A percentile compares a stretch with the other conserved stretches of the same genome.
Evolutionary conservation across 345 rosid genomes (phyloP).

Genomic region (Euphorbia pulcherrima): DNA sequence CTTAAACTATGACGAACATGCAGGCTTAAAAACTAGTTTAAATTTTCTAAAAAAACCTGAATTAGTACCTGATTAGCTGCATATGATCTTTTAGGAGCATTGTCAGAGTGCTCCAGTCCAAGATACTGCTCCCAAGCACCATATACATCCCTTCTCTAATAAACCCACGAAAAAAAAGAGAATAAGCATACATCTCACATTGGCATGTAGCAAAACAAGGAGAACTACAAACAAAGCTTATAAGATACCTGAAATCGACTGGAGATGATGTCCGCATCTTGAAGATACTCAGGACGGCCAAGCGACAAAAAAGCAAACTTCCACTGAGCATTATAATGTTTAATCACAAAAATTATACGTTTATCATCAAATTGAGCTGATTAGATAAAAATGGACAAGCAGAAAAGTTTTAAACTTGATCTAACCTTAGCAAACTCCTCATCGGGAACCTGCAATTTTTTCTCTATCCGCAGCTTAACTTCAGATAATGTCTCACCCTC

Average conservation of each 20-base stretch:
- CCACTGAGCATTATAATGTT: slow-evolving; percentile 21
- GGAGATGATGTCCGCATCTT: slow-evolving; percentile 29
- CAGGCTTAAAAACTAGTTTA: not conserved
- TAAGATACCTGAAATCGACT: slow-evolving; percentile 29
- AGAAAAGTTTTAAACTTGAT: not conserved
- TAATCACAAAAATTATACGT: not conserved
- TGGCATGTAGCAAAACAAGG: not conserved
- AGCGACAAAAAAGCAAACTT: slow-evolving; percentile 48
- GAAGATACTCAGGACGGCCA: slow-evolving; percentile 61
- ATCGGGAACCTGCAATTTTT: slow-evolving; percentile 37
- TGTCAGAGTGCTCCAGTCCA: slow-evolving; percentile 92
- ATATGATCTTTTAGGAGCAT: slow-evolving; percentile 70
- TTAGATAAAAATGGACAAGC: not conserved
- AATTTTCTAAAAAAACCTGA: not conserved
- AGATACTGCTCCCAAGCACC: slow-evolving; percentile 99
- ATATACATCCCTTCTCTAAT: slow-evolving; percentile 85
- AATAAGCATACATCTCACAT: not conserved
- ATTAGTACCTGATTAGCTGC: slow-evolving; percentile 81
- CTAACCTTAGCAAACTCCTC: slow-evolving; percentile 34
- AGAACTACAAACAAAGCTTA: not conserved
- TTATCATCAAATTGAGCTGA: slow-evolving; percentile 1
- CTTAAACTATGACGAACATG: not conserved
- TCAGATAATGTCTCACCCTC: slow-evolving; percentile 85
- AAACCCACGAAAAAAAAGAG: not conserved
- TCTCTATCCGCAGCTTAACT: slow-evolving; percentile 51